Evolutionary conservation across 495 filamentous ascomycete species (phyloP).

Genomic region (Xylaria bambusicola): DNA sequence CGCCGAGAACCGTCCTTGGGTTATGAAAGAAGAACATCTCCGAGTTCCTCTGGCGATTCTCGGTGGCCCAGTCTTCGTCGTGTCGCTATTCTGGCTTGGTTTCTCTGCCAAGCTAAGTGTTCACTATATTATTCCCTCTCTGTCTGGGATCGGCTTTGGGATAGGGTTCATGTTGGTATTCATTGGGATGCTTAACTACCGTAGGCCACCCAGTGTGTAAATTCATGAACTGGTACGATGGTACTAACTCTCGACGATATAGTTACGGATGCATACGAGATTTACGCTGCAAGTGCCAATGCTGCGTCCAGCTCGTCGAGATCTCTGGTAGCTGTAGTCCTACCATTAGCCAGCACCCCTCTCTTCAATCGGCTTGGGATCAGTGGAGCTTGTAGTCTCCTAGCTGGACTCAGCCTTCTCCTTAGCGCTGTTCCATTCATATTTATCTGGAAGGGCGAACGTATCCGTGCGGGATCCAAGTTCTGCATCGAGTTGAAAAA

Average conservation of each 20-base stretch:
- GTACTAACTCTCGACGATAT: too few species aligned
- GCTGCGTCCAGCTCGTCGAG: constrained; percentile 67
- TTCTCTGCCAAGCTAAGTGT: constrained; percentile 31
- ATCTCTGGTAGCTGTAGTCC: constrained; percentile 57
- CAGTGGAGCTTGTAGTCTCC: constrained; percentile 64
- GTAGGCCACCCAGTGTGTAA: too few species aligned
- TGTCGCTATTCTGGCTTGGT: not conserved
- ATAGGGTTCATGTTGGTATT: constrained; percentile 66
- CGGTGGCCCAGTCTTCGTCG: not conserved
- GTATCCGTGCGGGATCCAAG: constrained; percentile 56
- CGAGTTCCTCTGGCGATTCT: not conserved
- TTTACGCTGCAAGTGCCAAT: constrained; percentile 65
- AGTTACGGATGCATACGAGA: constrained; percentile 65
- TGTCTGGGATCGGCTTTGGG: constrained; percentile 67
- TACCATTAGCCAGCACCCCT: constrained; percentile 63
- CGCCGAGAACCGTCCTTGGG: not conserved
- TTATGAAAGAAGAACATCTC: not conserved
- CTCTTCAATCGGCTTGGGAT: constrained; percentile 63
- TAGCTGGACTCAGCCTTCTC: constrained; percentile 58
- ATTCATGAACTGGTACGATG: too few species aligned
- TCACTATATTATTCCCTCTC: constrained; percentile 65
- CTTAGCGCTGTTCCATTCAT: constrained; percentile 68
- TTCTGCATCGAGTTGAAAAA: not conserved
- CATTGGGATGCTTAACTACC: constrained; percentile 66
- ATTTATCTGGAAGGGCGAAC: constrained; percentile 66